phyloP scores from a whole-genome alignment of 345 rosid species.

The Cardamine resedifolia region DNA sequence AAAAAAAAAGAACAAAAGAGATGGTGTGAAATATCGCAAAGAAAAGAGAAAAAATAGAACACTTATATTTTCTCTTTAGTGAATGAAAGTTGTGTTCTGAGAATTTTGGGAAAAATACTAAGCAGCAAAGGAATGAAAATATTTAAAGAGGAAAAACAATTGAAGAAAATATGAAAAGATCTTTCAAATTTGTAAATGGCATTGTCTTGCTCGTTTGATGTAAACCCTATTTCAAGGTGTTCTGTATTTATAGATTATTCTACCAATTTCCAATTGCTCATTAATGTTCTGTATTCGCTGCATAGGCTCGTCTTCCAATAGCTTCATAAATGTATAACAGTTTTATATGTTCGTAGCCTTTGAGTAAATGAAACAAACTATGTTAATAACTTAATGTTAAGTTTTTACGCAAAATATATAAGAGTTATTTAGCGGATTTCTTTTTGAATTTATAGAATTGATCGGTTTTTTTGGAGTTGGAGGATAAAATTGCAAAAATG shows the following conservation, averaged over 20 bases:
- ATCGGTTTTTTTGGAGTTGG: too few species aligned
- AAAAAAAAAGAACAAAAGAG: slow-evolving; percentile 2
- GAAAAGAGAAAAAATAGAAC: neutral
- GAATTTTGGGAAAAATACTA: neutral
- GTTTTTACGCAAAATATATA: too few species aligned
- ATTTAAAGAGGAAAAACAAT: neutral
- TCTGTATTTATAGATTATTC: slow-evolving; percentile 9
- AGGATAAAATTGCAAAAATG: too few species aligned
- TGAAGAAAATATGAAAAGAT: slow-evolving; percentile 12
- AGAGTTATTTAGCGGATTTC: too few species aligned
- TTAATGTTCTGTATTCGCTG: slow-evolving; percentile 3
- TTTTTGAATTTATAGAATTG: too few species aligned
- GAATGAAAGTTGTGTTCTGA: neutral
- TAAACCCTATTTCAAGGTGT: slow-evolving; percentile 2
- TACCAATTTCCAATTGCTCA: neutral
- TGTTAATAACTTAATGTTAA: too few species aligned
- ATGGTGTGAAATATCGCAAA: neutral
- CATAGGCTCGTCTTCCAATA: slow-evolving; percentile 24
- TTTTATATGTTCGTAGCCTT: slow-evolving; percentile 4
- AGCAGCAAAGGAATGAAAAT: neutral
- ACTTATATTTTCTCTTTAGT: neutral
- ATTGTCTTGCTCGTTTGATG: slow-evolving; percentile 15
- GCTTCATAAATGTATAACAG: slow-evolving; percentile 8
- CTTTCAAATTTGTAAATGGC: slow-evolving; percentile 6
- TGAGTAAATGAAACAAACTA: neutral